These are phyloP conservation scores for Lithocarpus polystachyus DNA, from an alignment of 306 rosid species.

Conservation along the genomic window DNA sequence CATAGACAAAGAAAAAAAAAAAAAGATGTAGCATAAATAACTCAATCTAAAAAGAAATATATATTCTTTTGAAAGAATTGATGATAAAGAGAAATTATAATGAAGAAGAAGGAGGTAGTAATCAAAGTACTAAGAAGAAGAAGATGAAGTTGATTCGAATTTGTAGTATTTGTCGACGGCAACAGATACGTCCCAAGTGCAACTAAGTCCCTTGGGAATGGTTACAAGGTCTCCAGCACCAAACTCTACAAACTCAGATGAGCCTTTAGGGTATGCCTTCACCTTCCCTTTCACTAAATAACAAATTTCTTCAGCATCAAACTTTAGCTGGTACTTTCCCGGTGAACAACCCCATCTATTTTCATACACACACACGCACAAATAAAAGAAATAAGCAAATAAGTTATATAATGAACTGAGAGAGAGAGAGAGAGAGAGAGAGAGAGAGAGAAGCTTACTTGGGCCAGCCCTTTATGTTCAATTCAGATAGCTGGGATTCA, in stretches of 20 bases:
- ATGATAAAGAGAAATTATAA: no score
- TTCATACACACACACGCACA: neutral
- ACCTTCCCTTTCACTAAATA: conserved; percentile 87
- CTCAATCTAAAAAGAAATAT: neutral
- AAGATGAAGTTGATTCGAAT: conserved; percentile 57
- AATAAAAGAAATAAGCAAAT: neutral
- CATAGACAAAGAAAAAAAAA: neutral
- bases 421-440: neutral
- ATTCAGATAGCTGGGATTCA: conserved; percentile 58
- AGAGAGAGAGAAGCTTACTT: conserved; percentile 43
- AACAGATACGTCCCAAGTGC: conserved; percentile 97
- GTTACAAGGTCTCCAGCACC: conserved; percentile 96
- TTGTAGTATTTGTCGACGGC: conserved; percentile 95
- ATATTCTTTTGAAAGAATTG: neutral
- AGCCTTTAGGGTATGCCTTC: conserved; percentile 81
- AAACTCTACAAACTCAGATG: conserved; percentile 75
- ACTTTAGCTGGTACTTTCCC: conserved; percentile 85
- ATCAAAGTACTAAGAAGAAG: neutral
- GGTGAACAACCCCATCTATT: conserved; percentile 97
- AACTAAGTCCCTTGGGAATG: conserved; percentile 83
- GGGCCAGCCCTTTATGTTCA: conserved; percentile 95
- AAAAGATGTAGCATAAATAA: no score
- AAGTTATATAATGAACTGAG: neutral
- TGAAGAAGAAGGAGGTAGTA: neutral
- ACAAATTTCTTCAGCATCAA: conserved; percentile 93